Conservation (phyloP, 352 stramenopile genomes). For the Globisporangium okanoganense region DNA sequence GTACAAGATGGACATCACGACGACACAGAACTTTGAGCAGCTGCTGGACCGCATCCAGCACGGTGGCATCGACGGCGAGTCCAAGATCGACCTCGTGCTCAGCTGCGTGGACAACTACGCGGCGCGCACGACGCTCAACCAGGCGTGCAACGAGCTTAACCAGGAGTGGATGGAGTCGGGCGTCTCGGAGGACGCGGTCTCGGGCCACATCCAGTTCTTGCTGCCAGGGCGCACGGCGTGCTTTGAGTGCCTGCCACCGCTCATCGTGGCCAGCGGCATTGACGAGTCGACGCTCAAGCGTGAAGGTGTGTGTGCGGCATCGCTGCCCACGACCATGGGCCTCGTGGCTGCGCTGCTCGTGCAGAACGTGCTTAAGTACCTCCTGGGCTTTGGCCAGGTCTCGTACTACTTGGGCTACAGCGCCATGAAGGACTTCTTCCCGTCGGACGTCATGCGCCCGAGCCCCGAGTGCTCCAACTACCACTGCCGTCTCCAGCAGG, state of each 20-base stretch:
- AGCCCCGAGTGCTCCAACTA: constrained; percentile 83
- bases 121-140: constrained; percentile 82
- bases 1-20: constrained; percentile 88
- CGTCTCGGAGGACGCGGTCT: constrained; percentile 88
- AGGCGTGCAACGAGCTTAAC: constrained; percentile 85
- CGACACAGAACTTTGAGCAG: constrained; percentile 80
- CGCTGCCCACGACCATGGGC: constrained; percentile 88
- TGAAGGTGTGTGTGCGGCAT: constrained; percentile 86
- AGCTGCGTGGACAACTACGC: constrained; percentile 91
- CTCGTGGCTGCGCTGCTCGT: constrained; percentile 84
- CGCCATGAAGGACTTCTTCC: constrained; percentile 88
- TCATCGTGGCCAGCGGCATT: constrained; percentile 84
- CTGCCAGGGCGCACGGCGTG: constrained; percentile 82
- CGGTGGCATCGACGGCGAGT: constrained; percentile 51
- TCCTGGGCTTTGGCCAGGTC: constrained; percentile 82
- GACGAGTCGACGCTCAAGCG: constrained; percentile 86
- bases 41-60: constrained; percentile 72
- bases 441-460: constrained; percentile 69
- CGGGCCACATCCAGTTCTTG: constrained; percentile 87
- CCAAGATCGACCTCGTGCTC: constrained; percentile 77
- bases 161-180: constrained; percentile 89
- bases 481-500: constrained; percentile 74
- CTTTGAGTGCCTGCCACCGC: constrained; percentile 86
- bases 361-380: constrained; percentile 87
- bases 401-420: constrained; percentile 89